Evolutionary conservation across 768 basidiomycete genomes (phyloP).

Genomic region (Mycena filopes): DNA sequence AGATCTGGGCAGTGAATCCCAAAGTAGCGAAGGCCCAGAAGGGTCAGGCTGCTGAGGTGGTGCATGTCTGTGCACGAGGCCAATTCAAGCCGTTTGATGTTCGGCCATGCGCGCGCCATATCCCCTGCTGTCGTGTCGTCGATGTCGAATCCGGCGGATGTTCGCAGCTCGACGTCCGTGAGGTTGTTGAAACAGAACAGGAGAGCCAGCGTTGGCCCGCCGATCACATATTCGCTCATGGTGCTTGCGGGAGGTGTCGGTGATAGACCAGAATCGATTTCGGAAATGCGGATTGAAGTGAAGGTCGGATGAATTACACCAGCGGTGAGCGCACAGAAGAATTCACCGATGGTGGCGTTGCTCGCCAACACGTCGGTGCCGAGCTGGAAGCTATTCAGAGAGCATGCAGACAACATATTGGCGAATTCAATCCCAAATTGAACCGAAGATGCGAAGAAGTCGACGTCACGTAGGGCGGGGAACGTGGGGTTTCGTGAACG

Average conservation of each 20-base stretch:
- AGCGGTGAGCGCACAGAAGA: not conserved
- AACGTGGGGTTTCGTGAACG: not conserved
- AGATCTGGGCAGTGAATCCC: not conserved
- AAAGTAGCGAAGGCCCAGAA: not conserved
- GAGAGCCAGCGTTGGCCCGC: not conserved
- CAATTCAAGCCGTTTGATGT: not conserved
- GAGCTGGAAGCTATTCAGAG: not conserved
- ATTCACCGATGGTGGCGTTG: not conserved
- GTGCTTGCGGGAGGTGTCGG: not conserved
- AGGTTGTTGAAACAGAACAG: slow-evolving; percentile 12
- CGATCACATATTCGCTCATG: slow-evolving; percentile 1
- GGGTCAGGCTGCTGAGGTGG: not conserved
- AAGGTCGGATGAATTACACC: not conserved
- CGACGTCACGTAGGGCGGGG: not conserved
- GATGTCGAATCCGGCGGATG: not conserved
- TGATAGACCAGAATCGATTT: not conserved
- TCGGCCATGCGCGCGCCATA: not conserved
- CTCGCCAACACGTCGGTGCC: not conserved
- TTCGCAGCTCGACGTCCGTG: not conserved
- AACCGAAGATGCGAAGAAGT: not conserved
- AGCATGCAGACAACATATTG: not conserved
- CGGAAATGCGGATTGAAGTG: not conserved
- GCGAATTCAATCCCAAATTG: slow-evolving; percentile 1
- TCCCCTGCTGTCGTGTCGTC: slow-evolving; percentile 2
- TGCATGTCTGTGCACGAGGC: not conserved